Percentiles rank a stretch among this genome's conserved stretches.
Evolutionary conservation across 202 grass and related monocot genomes (phyloP).

Genomic region (Carex sylvatica): DNA sequence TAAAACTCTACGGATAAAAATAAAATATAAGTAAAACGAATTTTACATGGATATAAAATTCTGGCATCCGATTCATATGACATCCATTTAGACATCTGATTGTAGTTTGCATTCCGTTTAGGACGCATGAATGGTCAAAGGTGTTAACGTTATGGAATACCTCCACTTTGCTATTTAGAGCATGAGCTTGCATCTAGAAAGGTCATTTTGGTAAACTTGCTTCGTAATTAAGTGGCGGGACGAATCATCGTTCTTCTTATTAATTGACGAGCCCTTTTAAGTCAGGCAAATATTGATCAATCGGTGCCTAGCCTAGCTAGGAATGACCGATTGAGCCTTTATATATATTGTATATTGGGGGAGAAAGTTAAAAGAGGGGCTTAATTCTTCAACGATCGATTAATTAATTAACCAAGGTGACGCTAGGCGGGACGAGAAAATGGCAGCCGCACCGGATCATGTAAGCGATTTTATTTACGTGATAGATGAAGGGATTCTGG

Average conservation of each 20-base stretch:
- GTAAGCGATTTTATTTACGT: constrained; percentile 8
- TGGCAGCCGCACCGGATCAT: constrained; percentile 23
- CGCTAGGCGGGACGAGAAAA: background rate
- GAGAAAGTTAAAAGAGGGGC: background rate
- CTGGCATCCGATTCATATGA: too few species aligned
- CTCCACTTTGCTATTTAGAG: background rate
- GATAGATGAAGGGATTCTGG: constrained; percentile 17
- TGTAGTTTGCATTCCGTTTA: background rate
- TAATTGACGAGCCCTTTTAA: background rate
- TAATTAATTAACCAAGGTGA: background rate
- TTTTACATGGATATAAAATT: too few species aligned
- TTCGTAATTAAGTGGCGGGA: background rate
- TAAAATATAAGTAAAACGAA: too few species aligned
- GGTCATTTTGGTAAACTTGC: constrained; percentile 1
- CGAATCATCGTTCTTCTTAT: background rate
- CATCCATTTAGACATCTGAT: too few species aligned
- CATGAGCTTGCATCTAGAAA: constrained; percentile 6
- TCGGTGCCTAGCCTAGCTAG: background rate
- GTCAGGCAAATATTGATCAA: background rate
- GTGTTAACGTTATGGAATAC: background rate
- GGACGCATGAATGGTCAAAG: background rate
- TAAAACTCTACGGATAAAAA: too few species aligned
- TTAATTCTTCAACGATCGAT: background rate
- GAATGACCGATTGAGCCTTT: background rate
- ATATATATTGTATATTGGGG: too few species aligned